phyloP scores from a whole-genome alignment of 2,329 filamentous ascomycete genomes.

The Didymella pomorum region DNA sequence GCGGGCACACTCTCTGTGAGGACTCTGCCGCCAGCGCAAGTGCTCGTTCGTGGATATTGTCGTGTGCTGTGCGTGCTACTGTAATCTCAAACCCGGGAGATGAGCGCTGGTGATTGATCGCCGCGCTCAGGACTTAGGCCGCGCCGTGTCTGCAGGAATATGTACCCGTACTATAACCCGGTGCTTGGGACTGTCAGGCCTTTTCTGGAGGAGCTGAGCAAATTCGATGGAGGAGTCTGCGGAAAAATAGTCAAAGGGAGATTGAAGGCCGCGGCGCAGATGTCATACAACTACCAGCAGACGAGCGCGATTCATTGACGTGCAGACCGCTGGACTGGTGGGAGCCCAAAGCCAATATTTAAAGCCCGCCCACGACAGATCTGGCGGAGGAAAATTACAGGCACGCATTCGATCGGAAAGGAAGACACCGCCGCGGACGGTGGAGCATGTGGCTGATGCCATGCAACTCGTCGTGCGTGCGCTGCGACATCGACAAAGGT shows the following conservation, averaged over 20 bases:
- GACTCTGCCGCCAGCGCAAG: constrained; percentile 22
- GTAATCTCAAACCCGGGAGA: constrained; percentile 23
- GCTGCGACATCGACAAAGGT: constrained; percentile 4
- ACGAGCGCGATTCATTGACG: constrained; percentile 21
- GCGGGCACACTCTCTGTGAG: constrained; percentile 19
- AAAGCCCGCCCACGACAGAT: constrained; percentile 10
- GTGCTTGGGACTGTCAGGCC: constrained; percentile 13
- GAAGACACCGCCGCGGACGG: constrained; percentile 7
- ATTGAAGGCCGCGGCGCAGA: constrained; percentile 8
- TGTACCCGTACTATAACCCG: constrained; percentile 7
- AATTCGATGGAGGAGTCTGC: constrained; percentile 5
- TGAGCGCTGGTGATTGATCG: constrained; percentile 22
- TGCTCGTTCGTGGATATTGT: constrained; percentile 44
- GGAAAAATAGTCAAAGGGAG: constrained; percentile 4
- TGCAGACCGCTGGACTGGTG: constrained; percentile 21
- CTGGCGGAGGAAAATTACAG: constrained; percentile 9
- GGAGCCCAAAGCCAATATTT: constrained; percentile 22
- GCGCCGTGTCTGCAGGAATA: constrained; percentile 18
- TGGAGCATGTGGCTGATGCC: constrained; percentile 15
- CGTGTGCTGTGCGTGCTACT: constrained; percentile 20
- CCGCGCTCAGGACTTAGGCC: constrained; percentile 20
- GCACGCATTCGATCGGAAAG: constrained; percentile 5
- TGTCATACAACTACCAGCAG: constrained; percentile 14
- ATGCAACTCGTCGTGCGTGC: neutral
- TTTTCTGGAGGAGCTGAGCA: constrained; percentile 2